Evolutionary conservation across 225 moss, liverwort and hornwort species (phyloP).

Genomic region (Marchantia polymorpha): DNA sequence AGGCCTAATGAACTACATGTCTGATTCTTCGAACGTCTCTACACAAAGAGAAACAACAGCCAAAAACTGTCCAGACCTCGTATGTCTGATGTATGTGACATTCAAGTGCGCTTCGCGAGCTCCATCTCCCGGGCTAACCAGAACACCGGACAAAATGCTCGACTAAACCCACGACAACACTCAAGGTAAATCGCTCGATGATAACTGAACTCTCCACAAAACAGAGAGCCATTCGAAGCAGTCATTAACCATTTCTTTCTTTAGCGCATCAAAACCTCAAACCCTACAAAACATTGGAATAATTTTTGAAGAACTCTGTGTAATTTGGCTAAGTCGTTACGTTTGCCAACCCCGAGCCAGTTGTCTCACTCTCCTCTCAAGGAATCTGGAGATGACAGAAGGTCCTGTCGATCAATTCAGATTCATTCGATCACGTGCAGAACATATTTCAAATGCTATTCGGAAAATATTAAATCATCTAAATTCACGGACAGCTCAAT

Average conservation of each 20-base stretch:
- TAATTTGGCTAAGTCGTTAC: not conserved
- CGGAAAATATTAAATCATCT: not conserved
- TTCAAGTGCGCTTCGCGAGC: not conserved
- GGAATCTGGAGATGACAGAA: not conserved
- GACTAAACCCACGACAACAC: not conserved
- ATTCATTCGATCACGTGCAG: not conserved
- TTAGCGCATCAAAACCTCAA: not conserved
- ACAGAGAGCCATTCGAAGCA: no score
- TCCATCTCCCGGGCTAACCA: not conserved
- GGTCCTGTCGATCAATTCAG: not conserved
- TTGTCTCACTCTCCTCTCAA: not conserved
- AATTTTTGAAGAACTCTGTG: no score
- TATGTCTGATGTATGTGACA: not conserved
- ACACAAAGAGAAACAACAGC: not conserved
- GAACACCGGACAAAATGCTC: not conserved
- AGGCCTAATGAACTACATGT: not conserved
- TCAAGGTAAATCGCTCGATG: not conserved
- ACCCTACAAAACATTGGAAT: not conserved
- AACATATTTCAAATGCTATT: not conserved
- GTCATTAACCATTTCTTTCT: no score
- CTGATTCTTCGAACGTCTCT: not conserved
- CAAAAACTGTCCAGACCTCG: not conserved
- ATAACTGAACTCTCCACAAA: not conserved
- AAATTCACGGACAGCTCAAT: not conserved
- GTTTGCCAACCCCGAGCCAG: not conserved